These are phyloP conservation scores for Annulohypoxylon maeteangense DNA, from an alignment of 495 filamentous ascomycete genomes.

Conservation along the genomic window DNA sequence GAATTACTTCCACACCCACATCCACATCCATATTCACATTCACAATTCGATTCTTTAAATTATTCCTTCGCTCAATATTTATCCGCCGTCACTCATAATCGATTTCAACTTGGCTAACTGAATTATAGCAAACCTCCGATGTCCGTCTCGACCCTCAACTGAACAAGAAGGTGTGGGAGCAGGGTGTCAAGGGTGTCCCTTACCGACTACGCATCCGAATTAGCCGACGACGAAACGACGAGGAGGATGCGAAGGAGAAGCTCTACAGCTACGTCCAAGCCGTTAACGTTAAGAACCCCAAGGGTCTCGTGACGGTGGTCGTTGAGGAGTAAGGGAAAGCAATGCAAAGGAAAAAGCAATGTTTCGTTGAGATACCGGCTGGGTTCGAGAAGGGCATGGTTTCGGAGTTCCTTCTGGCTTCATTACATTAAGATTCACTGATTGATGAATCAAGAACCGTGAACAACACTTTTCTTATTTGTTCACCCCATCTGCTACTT, in stretches of 20 bases:
- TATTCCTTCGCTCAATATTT: not conserved
- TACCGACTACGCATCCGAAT: conserved; percentile 97
- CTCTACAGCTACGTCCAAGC: conserved; percentile 99
- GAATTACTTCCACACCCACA: conserved; percentile 2
- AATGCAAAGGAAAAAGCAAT: conserved; percentile 45
- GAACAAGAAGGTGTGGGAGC: conserved; percentile 99
- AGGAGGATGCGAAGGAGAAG: conserved; percentile 98
- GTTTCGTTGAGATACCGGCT: conserved; percentile 52
- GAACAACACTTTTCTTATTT: conserved; percentile 30
- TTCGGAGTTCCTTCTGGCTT: conserved; percentile 59
- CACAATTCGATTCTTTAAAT: not conserved
- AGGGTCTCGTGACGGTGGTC: conserved; percentile 91
- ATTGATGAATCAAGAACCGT: conserved; percentile 60
- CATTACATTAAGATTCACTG: conserved; percentile 63
- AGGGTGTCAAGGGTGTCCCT: conserved; percentile 96
- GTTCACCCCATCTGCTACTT: not conserved
- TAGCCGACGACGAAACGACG: conserved; percentile 99
- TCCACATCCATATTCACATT: not conserved
- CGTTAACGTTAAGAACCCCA: conserved; percentile 98
- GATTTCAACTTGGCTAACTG: conserved; percentile 34
- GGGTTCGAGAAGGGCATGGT: conserved; percentile 60
- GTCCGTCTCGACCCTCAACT: conserved; percentile 97
- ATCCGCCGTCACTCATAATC: not conserved
- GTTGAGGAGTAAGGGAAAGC: conserved; percentile 64
- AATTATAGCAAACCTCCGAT: conserved; percentile 86